Evolutionary conservation across 2,329 filamentous ascomycete genomes (phyloP).

Genomic region (Onygenales sp.): DNA sequence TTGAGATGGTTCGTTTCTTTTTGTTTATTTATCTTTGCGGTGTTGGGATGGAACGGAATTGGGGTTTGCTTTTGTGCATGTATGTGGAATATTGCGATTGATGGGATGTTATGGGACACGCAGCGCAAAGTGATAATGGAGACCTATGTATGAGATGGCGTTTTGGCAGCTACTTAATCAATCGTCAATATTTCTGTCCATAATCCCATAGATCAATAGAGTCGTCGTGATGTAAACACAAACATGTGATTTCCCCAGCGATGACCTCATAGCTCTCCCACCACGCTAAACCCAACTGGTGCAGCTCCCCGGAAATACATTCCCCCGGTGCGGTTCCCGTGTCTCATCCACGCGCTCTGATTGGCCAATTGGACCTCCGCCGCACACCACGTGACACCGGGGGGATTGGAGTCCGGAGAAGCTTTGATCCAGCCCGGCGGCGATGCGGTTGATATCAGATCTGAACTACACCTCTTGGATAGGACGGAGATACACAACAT

Average conservation of each 20-base stretch:
- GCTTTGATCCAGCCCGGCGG: too few species aligned
- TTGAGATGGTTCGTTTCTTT: slow-evolving; percentile 12
- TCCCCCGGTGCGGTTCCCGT: neutral
- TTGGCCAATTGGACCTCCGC: neutral
- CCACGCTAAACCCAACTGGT: neutral
- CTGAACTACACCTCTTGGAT: too few species aligned
- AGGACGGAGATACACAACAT: too few species aligned
- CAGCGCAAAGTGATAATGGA: neutral
- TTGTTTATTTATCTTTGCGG: neutral
- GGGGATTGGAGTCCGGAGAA: neutral
- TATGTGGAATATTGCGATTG: too few species aligned
- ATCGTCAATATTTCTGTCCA: neutral
- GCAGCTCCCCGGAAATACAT: neutral
- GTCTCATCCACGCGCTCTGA: neutral
- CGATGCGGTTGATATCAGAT: too few species aligned
- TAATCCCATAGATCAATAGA: neutral
- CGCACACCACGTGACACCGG: neutral
- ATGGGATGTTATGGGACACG: too few species aligned
- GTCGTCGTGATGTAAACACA: too few species aligned
- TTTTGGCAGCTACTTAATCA: neutral
- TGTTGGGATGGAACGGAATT: too few species aligned
- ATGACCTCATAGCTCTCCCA: neutral
- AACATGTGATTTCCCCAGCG: too few species aligned
- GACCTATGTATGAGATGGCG: neutral
- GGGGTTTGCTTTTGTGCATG: too few species aligned